These are phyloP conservation scores for Aspergillus wentii DNA, from an alignment of 495 filamentous ascomycete species.

Conservation along the genomic window DNA sequence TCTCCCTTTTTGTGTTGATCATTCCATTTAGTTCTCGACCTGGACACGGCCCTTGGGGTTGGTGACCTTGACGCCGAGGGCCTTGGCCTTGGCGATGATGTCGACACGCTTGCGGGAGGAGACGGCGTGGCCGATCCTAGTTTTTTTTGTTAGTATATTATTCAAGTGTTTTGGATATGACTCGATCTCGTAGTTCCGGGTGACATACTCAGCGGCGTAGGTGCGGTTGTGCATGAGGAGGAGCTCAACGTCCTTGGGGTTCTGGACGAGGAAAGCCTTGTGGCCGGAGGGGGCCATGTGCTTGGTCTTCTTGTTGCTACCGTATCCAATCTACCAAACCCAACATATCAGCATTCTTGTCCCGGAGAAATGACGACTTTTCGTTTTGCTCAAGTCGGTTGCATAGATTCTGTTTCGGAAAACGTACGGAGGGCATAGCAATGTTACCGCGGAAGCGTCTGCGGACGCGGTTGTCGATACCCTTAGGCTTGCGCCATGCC, in stretches of 20 bases:
- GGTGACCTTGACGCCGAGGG: slow-evolving; percentile 96
- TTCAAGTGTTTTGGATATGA: neutral
- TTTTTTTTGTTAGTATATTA: slow-evolving; percentile 6
- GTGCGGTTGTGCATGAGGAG: slow-evolving; percentile 99
- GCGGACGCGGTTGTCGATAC: slow-evolving; percentile 92
- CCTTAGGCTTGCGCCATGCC: slow-evolving; percentile 98
- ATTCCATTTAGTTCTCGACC: slow-evolving; percentile 82
- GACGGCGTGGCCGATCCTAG: slow-evolving; percentile 91
- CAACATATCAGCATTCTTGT: slow-evolving; percentile 8
- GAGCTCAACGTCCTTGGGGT: slow-evolving; percentile 89
- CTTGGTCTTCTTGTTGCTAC: slow-evolving; percentile 96
- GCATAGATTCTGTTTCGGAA: neutral
- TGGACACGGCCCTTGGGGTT: slow-evolving; percentile 98
- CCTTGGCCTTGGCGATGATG: slow-evolving; percentile 93
- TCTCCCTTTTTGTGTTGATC: too few species aligned
- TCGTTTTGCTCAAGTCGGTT: too few species aligned
- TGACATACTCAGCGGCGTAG: slow-evolving; percentile 91
- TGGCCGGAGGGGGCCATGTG: slow-evolving; percentile 99
- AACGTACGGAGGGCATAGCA: slow-evolving; percentile 95
- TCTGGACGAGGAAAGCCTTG: slow-evolving; percentile 99
- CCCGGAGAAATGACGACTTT: too few species aligned
- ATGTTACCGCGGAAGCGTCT: slow-evolving; percentile 91
- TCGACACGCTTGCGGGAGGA: slow-evolving; percentile 98
- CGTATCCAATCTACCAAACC: slow-evolving; percentile 79
- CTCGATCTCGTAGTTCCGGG: too few species aligned